These are phyloP conservation scores for Ajuga chamaepitys DNA, from an alignment of 257 asterid genomes.

Conservation along the genomic window DNA sequence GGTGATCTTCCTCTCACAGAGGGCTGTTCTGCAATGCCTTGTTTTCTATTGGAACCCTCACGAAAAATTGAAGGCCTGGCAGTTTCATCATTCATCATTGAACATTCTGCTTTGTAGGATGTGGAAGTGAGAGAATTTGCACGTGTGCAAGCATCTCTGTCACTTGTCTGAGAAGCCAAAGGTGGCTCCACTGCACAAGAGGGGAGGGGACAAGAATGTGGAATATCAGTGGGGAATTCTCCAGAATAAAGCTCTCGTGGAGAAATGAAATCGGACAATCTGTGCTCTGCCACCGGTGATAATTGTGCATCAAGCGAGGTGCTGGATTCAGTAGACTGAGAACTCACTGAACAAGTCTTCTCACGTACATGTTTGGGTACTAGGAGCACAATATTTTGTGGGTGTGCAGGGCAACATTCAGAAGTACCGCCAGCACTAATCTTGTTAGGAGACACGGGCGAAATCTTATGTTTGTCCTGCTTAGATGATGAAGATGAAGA, in stretches of 20 bases:
- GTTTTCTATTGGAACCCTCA: conserved; percentile 29
- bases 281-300: conserved; percentile 25
- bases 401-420: conserved; percentile 26
- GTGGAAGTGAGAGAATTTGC: conserved; percentile 18
- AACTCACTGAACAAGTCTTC: conserved; percentile 29
- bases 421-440: conserved; percentile 17
- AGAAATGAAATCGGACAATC: conserved; percentile 43
- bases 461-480: conserved; percentile 17
- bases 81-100: conserved; percentile 20
- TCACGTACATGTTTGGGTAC: conserved; percentile 36
- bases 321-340: conserved; percentile 41
- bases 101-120: conserved; percentile 25
- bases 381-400: conserved; percentile 32
- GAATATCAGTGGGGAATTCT: conserved; percentile 30
- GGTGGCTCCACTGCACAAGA: conserved; percentile 19
- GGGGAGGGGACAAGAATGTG: conserved; percentile 63
- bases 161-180: conserved; percentile 17
- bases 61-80: conserved; percentile 20
- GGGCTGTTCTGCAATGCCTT: conserved; percentile 26
- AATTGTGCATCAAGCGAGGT: conserved; percentile 33
- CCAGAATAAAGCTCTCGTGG: conserved; percentile 35
- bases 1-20: conserved; percentile 50
- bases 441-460: conserved; percentile 22
- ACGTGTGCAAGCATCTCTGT: conserved; percentile 24
- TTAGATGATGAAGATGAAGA: conserved; percentile 22